Conservation (phyloP, 2,329 filamentous ascomycete species). For the Diplodia corticola region DNA sequence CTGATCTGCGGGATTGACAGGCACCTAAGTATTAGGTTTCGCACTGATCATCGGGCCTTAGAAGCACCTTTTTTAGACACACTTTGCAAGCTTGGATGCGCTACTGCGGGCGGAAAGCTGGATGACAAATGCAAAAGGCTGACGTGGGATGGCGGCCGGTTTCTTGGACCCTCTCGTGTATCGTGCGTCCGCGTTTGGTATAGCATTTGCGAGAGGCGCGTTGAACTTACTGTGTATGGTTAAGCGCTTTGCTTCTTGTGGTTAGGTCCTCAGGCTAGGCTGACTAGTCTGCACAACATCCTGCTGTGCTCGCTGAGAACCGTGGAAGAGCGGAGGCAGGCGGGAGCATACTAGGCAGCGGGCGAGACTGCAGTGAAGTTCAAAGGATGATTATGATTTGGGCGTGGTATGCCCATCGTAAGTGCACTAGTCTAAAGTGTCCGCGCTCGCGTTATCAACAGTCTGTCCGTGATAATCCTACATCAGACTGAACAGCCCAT, state of each 20-base stretch:
- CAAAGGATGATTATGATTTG: background rate
- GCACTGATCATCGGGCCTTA: no score
- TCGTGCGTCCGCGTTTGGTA: background rate
- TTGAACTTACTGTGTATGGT: background rate
- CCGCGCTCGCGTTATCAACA: background rate
- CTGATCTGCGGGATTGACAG: no score
- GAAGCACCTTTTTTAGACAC: no score
- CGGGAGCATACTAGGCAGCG: background rate
- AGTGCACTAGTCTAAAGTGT: background rate
- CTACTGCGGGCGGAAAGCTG: no score
- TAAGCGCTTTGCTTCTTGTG: background rate
- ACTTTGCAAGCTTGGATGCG: no score
- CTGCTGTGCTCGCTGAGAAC: background rate
- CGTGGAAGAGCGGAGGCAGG: background rate
- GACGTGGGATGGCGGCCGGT: background rate
- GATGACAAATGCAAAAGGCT: no score
- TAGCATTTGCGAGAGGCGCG: background rate
- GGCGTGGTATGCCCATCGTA: background rate
- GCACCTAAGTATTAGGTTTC: no score
- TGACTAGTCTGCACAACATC: background rate
- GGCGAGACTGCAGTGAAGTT: background rate
- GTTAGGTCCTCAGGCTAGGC: background rate
- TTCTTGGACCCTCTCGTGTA: background rate
- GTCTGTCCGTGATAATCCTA: slow-evolving; percentile 9
- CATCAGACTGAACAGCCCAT: background rate